Evolutionary conservation across 2,329 filamentous ascomycete species (phyloP).

Genomic region (Diaporthe ampelina): DNA sequence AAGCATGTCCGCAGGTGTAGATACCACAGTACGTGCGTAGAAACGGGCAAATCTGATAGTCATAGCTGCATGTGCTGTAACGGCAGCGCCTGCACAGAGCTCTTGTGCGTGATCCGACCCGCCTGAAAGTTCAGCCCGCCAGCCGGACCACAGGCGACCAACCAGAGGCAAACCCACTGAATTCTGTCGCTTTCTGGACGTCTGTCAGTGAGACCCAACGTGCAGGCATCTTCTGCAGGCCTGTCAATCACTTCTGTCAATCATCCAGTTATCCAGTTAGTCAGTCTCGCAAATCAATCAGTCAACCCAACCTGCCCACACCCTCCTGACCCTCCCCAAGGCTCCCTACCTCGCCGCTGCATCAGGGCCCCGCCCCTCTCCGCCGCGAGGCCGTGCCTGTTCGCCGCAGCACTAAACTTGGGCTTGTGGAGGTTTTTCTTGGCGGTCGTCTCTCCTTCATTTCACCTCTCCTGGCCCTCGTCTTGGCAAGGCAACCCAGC

Average conservation of each 20-base stretch:
- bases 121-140: conserved; percentile 33
- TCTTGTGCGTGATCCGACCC: conserved; percentile 13
- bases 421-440: conserved; percentile 23
- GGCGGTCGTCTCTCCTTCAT: conserved; percentile 27
- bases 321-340: background rate
- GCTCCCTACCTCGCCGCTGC: background rate
- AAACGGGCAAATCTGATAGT: background rate
- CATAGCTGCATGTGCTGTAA: conserved; percentile 25
- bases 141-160: conserved; percentile 21
- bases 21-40: background rate
- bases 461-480: conserved; percentile 7
- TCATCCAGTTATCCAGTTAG: background rate
- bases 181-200: background rate
- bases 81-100: conserved; percentile 22
- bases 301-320: background rate
- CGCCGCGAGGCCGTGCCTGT: background rate
- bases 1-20: background rate
- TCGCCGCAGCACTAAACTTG: background rate
- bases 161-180: background rate
- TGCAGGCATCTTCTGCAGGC: no score
- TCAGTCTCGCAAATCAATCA: conserved; percentile 20
- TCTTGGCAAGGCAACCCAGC: conserved; percentile 11
- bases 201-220: background rate
- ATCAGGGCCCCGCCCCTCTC: conserved; percentile 3
- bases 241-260: background rate